phyloP scores from a whole-genome alignment of 1,284 basidiomycete species.

The Rhodotorula sp. region DNA sequence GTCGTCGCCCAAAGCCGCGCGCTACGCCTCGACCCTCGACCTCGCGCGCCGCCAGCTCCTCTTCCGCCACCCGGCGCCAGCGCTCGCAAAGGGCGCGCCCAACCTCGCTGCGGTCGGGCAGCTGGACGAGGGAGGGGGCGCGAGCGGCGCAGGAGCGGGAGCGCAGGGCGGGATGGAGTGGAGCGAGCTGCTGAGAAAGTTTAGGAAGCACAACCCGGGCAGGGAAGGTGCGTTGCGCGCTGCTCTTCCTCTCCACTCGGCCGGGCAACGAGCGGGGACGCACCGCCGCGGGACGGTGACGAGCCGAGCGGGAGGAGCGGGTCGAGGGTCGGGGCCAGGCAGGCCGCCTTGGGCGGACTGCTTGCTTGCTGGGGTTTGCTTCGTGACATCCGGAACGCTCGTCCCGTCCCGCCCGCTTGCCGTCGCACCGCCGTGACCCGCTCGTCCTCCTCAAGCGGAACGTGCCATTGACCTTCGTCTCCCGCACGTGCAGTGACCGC shows the following conservation, averaged over 20 bases:
- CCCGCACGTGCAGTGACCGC: conserved; percentile 16
- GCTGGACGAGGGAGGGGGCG: not conserved
- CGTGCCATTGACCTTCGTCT: not conserved
- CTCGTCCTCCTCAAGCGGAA: not conserved
- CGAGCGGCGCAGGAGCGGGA: not conserved
- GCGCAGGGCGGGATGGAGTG: conserved; percentile 28
- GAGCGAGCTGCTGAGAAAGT: conserved; percentile 39
- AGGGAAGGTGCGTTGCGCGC: conserved; percentile 18
- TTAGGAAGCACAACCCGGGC: conserved; percentile 33
- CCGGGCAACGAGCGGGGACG: too few relatives aligned
- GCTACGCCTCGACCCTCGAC: conserved; percentile 34
- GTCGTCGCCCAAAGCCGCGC: conserved; percentile 18
- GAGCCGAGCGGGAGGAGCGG: not conserved
- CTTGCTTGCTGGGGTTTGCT: too few relatives aligned
- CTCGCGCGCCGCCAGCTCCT: conserved; percentile 23
- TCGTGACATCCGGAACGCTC: too few relatives aligned
- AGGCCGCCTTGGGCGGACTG: too few relatives aligned
- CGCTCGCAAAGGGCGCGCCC: conserved; percentile 17
- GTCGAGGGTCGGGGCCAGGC: too few relatives aligned
- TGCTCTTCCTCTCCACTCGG: not conserved
- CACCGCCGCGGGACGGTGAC: not conserved
- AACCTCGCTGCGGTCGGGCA: not conserved
- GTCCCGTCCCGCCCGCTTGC: too few relatives aligned
- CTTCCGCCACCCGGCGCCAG: conserved; percentile 2
- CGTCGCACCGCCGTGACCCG: not conserved